Evolutionary conservation across 208 protist genomes (phyloP).

Genomic region (Tritrichomonas musculus): DNA sequence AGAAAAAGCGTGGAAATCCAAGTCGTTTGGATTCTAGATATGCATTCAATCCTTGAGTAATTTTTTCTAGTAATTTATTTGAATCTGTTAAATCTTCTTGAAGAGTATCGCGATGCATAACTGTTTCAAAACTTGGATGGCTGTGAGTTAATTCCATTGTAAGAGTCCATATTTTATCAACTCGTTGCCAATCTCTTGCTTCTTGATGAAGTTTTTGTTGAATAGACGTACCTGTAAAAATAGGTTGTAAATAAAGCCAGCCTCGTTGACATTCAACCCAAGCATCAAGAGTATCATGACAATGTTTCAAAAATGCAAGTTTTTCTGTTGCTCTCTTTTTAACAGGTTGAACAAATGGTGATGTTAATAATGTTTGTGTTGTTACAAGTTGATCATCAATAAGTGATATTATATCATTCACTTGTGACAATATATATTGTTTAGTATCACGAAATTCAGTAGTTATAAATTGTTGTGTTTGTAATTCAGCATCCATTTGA

Average conservation of each 20-base stretch:
- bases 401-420: constrained; percentile 31
- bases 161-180: constrained; percentile 52
- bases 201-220: constrained; percentile 85
- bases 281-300: constrained; percentile 56
- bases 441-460: neutral
- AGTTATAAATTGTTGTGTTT: neutral
- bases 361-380: constrained; percentile 43
- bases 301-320: constrained; percentile 47
- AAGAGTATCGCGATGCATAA: constrained; percentile 75
- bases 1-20: constrained; percentile 70
- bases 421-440: constrained; percentile 51
- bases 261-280: constrained; percentile 70
- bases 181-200: constrained; percentile 59
- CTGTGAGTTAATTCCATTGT: constrained; percentile 47
- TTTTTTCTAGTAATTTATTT: constrained; percentile 70
- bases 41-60: constrained; percentile 67
- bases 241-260: constrained; percentile 95
- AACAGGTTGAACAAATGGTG: constrained; percentile 61
- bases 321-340: constrained; percentile 53
- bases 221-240: constrained; percentile 89
- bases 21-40: constrained; percentile 75
- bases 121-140: constrained; percentile 67
- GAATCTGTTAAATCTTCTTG: constrained; percentile 67
- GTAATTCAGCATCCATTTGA: constrained; percentile 66
- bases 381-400: constrained; percentile 39